Evolutionary conservation across 177 flowering plant species (phyloP).

Genomic region (Telopea speciosissima): DNA sequence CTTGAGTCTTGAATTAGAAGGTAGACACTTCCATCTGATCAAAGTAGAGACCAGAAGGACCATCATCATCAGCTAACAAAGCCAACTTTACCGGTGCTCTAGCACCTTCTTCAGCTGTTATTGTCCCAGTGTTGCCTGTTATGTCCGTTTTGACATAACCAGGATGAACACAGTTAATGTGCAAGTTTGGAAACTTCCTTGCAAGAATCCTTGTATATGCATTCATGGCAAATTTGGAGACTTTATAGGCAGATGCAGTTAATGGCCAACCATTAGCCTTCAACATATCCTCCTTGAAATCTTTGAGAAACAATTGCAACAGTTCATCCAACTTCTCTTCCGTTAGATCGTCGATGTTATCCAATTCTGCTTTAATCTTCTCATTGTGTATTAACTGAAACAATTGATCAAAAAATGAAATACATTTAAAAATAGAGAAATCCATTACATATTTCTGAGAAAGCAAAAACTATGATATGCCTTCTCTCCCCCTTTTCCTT

Average conservation of each 20-base stretch:
- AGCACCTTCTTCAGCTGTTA: conserved; percentile 40
- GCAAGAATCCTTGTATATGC: conserved; percentile 50
- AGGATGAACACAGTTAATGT: conserved; percentile 45
- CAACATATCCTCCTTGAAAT: conserved; percentile 21
- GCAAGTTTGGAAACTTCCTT: conserved; percentile 25
- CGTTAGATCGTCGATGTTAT: conserved; percentile 26
- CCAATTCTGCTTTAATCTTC: conserved; percentile 21
- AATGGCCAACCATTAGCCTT: conserved; percentile 31
- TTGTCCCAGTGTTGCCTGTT: conserved; percentile 21
- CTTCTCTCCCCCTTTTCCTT: no score
- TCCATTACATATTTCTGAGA: no score
- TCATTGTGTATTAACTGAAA: conserved; percentile 29
- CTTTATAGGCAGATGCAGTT: conserved; percentile 20
- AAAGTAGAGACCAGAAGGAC: conserved; percentile 49
- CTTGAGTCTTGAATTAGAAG: conserved; percentile 4
- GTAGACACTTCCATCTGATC: conserved; percentile 16
- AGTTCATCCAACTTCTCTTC: conserved; percentile 27
- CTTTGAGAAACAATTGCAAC: conserved; percentile 21
- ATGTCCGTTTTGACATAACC: conserved; percentile 46
- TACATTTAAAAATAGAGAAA: no score
- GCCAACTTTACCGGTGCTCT: conserved; percentile 35
- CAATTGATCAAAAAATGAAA: no score
- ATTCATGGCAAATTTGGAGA: conserved; percentile 45
- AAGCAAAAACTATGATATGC: no score
- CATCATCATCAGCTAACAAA: conserved; percentile 35